Evolutionary conservation across 305 asterid species (phyloP), one percentile per base, ranked within the genome.

Genomic region (Caryopteris hybrid): DNA sequence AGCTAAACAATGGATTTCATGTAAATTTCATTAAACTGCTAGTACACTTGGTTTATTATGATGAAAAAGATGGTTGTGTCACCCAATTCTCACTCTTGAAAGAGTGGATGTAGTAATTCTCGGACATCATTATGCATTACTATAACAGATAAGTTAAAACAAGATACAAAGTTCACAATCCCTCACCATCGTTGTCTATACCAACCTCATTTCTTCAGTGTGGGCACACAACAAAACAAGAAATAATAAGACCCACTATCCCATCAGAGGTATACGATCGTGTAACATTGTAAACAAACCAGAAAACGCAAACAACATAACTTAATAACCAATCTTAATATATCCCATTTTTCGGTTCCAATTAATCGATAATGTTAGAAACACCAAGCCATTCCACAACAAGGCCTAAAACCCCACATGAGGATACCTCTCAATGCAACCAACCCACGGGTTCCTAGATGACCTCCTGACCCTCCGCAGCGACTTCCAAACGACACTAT

Each of bases 401-500:
- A 29, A 10, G 50, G 42, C 58, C 75, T 77, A 71, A 33, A 78
- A 51, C 5, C 63, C 69, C 66, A 67, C 48, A 71, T 61, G 68
- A 3, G 95, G 88, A 56, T 92, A 92, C 76, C 81, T 71, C 39
- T 79, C 79, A 52, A 80, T 16, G 63, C 92, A 87, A 25, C 87
- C 89, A n/a, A 82, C 69, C 99, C 97, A 93, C 2, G 97, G 97
- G 66, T 85, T 89, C 58, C 68, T 68, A 0, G 71, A 47, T 1
- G 92, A 77, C 70, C 46, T 75, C 78, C 53, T 75, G 43, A 74
- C 60, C 62, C 78, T 79, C 0, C 89, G 73, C 69, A 90, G n/a
- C 43, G 97, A 76, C 78, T 83, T 72, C 99, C 97, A 93, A 56
- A 91, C 96, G 4, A 82, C 89, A 38, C 97, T 91, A 72, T 93